These are phyloP conservation scores for Penicillium tannophilum DNA, from an alignment of 495 filamentous ascomycete genomes.

Conservation along the genomic window DNA sequence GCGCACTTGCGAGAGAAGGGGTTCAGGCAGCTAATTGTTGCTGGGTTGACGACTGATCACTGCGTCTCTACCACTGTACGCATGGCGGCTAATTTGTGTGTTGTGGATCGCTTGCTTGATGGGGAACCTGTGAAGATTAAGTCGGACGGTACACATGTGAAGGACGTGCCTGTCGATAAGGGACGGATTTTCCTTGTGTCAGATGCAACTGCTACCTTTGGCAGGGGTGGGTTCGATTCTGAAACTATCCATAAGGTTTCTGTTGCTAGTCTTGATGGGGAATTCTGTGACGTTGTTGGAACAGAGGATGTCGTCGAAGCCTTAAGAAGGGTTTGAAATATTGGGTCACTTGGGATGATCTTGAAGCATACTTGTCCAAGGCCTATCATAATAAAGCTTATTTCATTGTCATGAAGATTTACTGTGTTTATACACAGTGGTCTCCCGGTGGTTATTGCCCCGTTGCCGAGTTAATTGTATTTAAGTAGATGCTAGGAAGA, in stretches of 20 bases:
- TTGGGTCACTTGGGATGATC: background rate
- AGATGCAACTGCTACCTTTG: slow-evolving; percentile 53
- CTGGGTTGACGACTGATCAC: slow-evolving; percentile 52
- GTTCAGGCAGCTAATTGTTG: slow-evolving; percentile 42
- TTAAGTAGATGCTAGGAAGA: no score
- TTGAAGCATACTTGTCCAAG: background rate
- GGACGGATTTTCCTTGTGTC: slow-evolving; percentile 48
- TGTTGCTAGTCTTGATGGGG: slow-evolving; percentile 49
- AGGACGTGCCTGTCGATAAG: slow-evolving; percentile 27
- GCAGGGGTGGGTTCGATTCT: slow-evolving; percentile 45
- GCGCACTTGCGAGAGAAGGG: slow-evolving; percentile 34
- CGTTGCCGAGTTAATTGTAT: no score
- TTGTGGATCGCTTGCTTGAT: slow-evolving; percentile 37
- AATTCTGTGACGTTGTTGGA: slow-evolving; percentile 46
- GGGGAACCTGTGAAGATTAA: slow-evolving; percentile 19
- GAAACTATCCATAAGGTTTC: slow-evolving; percentile 50
- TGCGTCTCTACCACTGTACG: slow-evolving; percentile 54
- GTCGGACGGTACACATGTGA: slow-evolving; percentile 26
- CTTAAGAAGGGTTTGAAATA: slow-evolving; percentile 13
- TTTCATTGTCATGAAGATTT: no score
- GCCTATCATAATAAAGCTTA: no score
- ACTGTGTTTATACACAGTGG: no score
- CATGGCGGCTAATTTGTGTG: slow-evolving; percentile 51
- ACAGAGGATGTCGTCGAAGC: slow-evolving; percentile 42
- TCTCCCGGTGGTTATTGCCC: no score